Evolutionary conservation across 2,329 filamentous ascomycete species (phyloP), one percentile per base, ranked within the genome.

Genomic region (Colletotrichum lentis): DNA sequence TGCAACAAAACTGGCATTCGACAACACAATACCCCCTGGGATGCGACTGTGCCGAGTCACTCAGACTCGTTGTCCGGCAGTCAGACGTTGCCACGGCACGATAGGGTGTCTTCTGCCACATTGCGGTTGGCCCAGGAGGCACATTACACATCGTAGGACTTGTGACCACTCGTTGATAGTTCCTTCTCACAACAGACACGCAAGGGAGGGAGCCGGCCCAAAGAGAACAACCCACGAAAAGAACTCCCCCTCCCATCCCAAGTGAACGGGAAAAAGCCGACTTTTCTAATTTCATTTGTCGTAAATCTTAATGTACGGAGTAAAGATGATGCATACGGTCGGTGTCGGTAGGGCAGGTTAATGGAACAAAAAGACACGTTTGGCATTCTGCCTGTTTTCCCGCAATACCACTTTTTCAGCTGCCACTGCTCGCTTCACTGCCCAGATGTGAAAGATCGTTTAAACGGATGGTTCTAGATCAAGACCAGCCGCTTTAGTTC

Each of bases 291-390:
- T 69, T 69, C 67, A 63, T 69, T 69, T 69, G 67, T 69, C 63
- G 53, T 62, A 67, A 69, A 65, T 27, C 46, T 63, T 69, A 69
- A 69, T 62, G 67, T 55, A 69, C 41, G 64, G 67, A 69, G 67
- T 69, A 67, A 58, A 66, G 62, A 69, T 58, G 63, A 69, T 69
- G 67, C 66, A 67, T 67, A 67, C 62, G 66, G 66, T 69, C 63
- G 66, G 63, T 62, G 55, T 67, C 62, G 66, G 66, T 69, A 62
- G 53, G 63, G 50, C 57, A 63, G 64, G 57, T 62, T 63, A 58
- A 69, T 67, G 63, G 62, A 56, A 62, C 66, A 69, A 67, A 67
- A 37, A 64, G 47, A 62, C 27, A 46, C 50, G 61, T 47, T 57
- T 56, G 49, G 24, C 60, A 62, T 62, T 54, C 50, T 62, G 57